phyloP scores from a whole-genome alignment of 306 rosid species.

The Medicago lupulina region DNA sequence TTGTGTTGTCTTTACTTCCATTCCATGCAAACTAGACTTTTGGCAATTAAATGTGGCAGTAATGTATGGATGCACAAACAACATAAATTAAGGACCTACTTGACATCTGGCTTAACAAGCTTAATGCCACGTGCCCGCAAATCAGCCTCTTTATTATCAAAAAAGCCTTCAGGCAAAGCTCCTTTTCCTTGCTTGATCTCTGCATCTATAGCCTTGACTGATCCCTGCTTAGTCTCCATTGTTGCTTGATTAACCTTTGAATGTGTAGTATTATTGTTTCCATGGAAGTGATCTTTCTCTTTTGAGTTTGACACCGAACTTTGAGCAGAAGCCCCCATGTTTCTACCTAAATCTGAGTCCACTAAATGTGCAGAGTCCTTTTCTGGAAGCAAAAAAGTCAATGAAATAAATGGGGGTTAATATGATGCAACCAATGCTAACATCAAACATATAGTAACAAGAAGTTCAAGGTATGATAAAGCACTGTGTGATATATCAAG shows the following conservation, averaged over 20 bases:
- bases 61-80: slow-evolving; percentile 35
- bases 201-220: slow-evolving; percentile 50
- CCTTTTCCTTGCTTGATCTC: slow-evolving; percentile 72
- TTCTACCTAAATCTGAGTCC: slow-evolving; percentile 47
- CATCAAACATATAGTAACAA: slow-evolving; percentile 9
- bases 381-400: slow-evolving; percentile 48
- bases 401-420: slow-evolving; percentile 40
- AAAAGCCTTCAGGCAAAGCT: slow-evolving; percentile 94
- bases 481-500: slow-evolving; percentile 2
- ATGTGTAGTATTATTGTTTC: slow-evolving; percentile 46
- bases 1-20: slow-evolving; percentile 25
- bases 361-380: slow-evolving; percentile 39
- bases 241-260: slow-evolving; percentile 46
- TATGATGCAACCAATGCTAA: slow-evolving; percentile 1
- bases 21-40: slow-evolving; percentile 33
- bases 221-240: slow-evolving; percentile 45
- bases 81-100: slow-evolving; percentile 63
- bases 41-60: slow-evolving; percentile 1
- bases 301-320: slow-evolving; percentile 21
- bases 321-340: slow-evolving; percentile 45
- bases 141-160: slow-evolving; percentile 97
- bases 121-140: slow-evolving; percentile 89
- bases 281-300: slow-evolving; percentile 41
- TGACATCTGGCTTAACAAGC: slow-evolving; percentile 86
- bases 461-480: slow-evolving; percentile 23